Evolutionary conservation across 768 basidiomycete genomes (phyloP), one percentile per base, ranked within the genome.

Genomic region (Tulasnella sp.): DNA sequence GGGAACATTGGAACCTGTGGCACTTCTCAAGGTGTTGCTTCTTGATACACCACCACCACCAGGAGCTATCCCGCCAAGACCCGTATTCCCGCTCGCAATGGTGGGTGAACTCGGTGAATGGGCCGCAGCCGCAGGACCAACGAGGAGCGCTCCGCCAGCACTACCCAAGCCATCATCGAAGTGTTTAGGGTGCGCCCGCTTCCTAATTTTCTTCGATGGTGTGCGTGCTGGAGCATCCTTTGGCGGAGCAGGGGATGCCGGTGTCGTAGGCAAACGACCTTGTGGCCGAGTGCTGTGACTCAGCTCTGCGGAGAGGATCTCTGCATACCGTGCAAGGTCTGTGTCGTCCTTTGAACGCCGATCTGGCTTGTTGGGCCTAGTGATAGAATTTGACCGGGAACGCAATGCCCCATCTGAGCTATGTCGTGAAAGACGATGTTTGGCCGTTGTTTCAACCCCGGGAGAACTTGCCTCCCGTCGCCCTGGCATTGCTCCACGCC

Each of bases 81-180:
- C 35, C 14, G 31, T 43, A 14, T 56, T 56, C 17, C 52, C 52
- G 23, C 29, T 56, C 42, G 54, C 54, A 3, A 31, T 42, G 25
- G 40, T 32, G 2, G 35, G 36, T 6, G 45, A 23, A 12, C 23
- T 49, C 2, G 49, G 45, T 15, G 37, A 14, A 31, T 52, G 29
- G 15, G 53, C 3, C 3, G 51, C 37, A 4, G 31, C 48, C 7
- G 32, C 25, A 15, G 37, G 17, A n/a, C 48, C 57, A 36, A 55
- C 31, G 19, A 49, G 19, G 31, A 50, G 14, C 4, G 57, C 51
- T 6, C 48, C 57, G 29, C 45, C 49, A 1, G 55, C 42, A 19
- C 41, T 57, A 15, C 55, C 55, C 15, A 57, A 23, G 12, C 55
- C 55, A 46, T 57, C 55, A 19, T 43, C 55, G 19, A 57, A 57